Conservation (phyloP, 2,329 filamentous ascomycete species). For the Hypoxylon sp. region DNA sequence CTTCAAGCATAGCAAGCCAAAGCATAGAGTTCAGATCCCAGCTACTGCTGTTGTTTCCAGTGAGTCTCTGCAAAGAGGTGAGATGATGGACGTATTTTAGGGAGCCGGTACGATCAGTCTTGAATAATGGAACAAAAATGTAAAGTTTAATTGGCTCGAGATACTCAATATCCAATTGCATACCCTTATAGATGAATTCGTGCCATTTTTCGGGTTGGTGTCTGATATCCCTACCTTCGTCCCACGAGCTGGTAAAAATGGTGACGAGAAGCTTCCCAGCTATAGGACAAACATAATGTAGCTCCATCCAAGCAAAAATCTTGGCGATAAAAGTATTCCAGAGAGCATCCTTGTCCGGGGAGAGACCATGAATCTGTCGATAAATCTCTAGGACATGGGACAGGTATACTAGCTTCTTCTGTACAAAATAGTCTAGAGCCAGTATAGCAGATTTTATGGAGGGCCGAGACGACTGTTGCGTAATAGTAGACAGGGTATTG, state of each 20-base stretch:
- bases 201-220: slow-evolving; percentile 64
- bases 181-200: slow-evolving; percentile 65
- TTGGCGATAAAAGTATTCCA: slow-evolving; percentile 66
- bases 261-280: slow-evolving; percentile 72
- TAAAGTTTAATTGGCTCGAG: slow-evolving; percentile 74
- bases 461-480: slow-evolving; percentile 69
- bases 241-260: slow-evolving; percentile 63
- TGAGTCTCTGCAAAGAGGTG: slow-evolving; percentile 62
- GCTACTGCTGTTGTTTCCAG: slow-evolving; percentile 58
- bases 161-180: slow-evolving; percentile 62
- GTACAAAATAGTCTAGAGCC: slow-evolving; percentile 72
- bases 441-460: slow-evolving; percentile 78
- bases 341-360: slow-evolving; percentile 45
- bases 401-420: slow-evolving; percentile 67
- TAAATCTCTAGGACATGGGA: slow-evolving; percentile 61
- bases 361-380: slow-evolving; percentile 46
- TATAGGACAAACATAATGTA: slow-evolving; percentile 68
- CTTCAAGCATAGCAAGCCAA: slow-evolving; percentile 74
- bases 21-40: slow-evolving; percentile 68
- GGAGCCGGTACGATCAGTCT: slow-evolving; percentile 64
- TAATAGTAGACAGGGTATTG: slow-evolving; percentile 69
- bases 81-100: slow-evolving; percentile 69
- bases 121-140: slow-evolving; percentile 72
- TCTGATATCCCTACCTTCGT: slow-evolving; percentile 45
- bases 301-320: slow-evolving; percentile 66